Base-by-base conservation (phyloP, 805 yeast genomes). In the Candida stauntonica region DNA sequence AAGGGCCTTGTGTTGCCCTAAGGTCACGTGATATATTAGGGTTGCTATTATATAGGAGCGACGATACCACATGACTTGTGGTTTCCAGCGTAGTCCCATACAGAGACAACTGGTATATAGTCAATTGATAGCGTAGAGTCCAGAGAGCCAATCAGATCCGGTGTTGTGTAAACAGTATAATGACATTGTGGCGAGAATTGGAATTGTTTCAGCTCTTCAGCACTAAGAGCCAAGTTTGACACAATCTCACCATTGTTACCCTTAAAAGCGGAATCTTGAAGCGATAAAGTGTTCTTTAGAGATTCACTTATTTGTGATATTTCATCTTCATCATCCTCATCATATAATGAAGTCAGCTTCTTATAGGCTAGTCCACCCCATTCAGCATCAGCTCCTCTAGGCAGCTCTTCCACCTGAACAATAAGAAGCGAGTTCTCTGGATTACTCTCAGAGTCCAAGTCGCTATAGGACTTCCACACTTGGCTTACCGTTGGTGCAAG, bases 301-400 rank as follows among this genome's bases (percentile, higher is more conserved):
- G 21, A 11, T 9, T 29, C 38, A 14, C 18, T 20, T 2, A 38
- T 28, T 14, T 16, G 24, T 6, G 33, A 28, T 15, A 41, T 24
- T 3, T 31, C 62, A 7, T 62, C 70, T 3, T 66, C 70, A 26
- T 63, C 72, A 30, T 67, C 68, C 29, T 68, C 68, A 4, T 65
- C 72, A 36, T 68, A 64, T 50, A 66, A 49, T 3, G 52, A 33
- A 2, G 41, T 45, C 3, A 51, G 46, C 19, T 63, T 62, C 39
- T 71, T 69, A 44, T 68, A 75, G 5, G 77, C 59, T 4, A 73
- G 44, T 1, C 91, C 94, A 26, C 81, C 75, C 91, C 94, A 84
- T 62, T 86, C 95, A 24, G 82, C 72, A 16, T 57, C 55, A 0
- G 89, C 87, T 28, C 66, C 64, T 36, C 71, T 73, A 5, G 95